These are phyloP conservation scores for Fistulinella prunicolor DNA, from an alignment of 768 basidiomycete species.

Conservation along the genomic window DNA sequence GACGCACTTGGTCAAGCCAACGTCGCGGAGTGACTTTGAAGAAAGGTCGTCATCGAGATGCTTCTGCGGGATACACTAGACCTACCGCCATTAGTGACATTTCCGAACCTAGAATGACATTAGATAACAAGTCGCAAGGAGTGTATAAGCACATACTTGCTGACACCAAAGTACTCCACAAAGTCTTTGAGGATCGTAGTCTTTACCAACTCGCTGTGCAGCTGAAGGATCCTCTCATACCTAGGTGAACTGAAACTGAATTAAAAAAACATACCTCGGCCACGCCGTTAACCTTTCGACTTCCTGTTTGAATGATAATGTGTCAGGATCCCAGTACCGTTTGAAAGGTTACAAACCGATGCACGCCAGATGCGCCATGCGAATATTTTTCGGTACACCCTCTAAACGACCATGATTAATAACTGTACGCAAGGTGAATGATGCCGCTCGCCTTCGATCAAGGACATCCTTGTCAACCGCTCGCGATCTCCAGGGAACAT, in stretches of 20 bases:
- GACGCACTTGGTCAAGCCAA: conserved; percentile 77
- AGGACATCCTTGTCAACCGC: conserved; percentile 77
- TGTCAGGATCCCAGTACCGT: not conserved
- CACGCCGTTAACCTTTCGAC: conserved; percentile 91
- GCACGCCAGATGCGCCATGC: conserved; percentile 91
- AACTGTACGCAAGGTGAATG: not conserved
- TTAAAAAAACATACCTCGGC: conserved; percentile 58
- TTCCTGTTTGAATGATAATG: conserved; percentile 40
- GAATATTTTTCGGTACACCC: conserved; percentile 79
- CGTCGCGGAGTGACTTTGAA: conserved; percentile 80
- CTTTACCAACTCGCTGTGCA: conserved; percentile 87
- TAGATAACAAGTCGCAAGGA: conserved; percentile 4
- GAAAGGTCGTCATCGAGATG: not conserved
- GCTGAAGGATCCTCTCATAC: conserved; percentile 31
- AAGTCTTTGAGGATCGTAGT: conserved; percentile 88
- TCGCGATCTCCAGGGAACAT: conserved; percentile 88
- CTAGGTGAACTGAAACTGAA: not conserved
- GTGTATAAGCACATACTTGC: conserved; percentile 48
- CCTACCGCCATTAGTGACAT: conserved; percentile 92
- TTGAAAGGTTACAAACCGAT: conserved; percentile 46
- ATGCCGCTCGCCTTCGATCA: conserved; percentile 71
- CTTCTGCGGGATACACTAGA: conserved; percentile 7
- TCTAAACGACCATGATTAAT: conserved; percentile 41
- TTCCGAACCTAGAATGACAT: conserved; percentile 55
- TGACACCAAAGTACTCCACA: conserved; percentile 85